Evolutionary conservation across 306 rosid genomes (phyloP).

Genomic region (Argentina anserina): DNA sequence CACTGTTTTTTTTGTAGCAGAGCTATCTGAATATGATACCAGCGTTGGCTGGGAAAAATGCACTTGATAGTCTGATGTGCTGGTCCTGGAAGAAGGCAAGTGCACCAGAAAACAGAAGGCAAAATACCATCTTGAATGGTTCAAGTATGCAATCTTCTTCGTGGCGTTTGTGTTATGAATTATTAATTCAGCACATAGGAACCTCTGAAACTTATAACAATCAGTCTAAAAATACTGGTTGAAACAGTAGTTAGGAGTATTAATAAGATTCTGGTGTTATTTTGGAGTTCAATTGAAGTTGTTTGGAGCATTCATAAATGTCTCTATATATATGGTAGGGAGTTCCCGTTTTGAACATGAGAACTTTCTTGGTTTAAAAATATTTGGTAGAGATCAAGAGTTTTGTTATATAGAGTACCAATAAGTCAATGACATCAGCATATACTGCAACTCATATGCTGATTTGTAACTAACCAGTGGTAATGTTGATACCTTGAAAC

Average conservation of each 20-base stretch:
- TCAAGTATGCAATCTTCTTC: neutral
- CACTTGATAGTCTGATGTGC: neutral
- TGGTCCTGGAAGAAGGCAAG: neutral
- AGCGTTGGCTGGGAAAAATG: neutral
- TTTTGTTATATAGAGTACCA: too few relatives aligned
- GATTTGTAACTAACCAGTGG: neutral
- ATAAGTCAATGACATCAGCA: too few relatives aligned
- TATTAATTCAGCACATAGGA: neutral
- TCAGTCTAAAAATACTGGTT: neutral
- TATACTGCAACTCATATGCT: neutral
- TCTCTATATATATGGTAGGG: neutral
- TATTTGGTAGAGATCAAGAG: neutral
- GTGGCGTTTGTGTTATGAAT: neutral
- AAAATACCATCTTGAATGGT: neutral
- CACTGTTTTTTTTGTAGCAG: neutral
- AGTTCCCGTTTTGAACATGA: neutral
- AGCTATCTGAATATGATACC: neutral
- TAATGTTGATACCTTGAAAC: neutral
- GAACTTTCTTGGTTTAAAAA: neutral
- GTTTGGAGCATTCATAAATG: neutral
- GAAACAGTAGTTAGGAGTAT: neutral
- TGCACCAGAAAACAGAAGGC: neutral
- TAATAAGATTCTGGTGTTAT: neutral
- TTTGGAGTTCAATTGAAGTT: neutral
- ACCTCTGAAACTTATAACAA: neutral